phyloP scores from a whole-genome alignment of 345 rosid genomes.

The Pugionium cornutum region DNA sequence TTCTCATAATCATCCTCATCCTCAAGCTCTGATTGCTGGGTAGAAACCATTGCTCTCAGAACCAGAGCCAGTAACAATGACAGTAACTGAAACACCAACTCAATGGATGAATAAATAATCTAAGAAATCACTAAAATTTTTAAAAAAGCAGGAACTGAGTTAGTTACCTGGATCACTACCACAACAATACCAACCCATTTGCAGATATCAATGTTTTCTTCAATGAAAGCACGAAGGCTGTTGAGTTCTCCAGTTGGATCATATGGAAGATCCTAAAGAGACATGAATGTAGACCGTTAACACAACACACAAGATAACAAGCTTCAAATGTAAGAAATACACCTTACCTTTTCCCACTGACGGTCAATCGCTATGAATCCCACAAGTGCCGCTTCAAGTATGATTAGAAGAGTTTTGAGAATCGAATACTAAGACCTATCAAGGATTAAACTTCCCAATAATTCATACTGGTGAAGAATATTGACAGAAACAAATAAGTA shows the following conservation, averaged over 20 bases:
- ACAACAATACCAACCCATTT: slow-evolving; percentile 84
- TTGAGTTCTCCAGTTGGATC: slow-evolving; percentile 95
- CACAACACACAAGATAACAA: slow-evolving; percentile 1
- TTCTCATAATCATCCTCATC: slow-evolving; percentile 74
- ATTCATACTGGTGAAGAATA: not conserved
- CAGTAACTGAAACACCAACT: slow-evolving; percentile 52
- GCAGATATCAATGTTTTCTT: slow-evolving; percentile 66
- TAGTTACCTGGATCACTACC: slow-evolving; percentile 64
- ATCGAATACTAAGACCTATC: slow-evolving; percentile 58
- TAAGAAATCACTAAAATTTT: not conserved
- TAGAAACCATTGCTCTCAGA: slow-evolving; percentile 73
- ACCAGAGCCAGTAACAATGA: slow-evolving; percentile 69
- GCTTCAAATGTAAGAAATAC: slow-evolving; percentile 16
- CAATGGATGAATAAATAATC: not conserved
- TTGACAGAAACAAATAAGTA: not conserved
- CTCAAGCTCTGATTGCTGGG: slow-evolving; percentile 47
- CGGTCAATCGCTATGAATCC: slow-evolving; percentile 79
- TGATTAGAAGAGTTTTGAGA: slow-evolving; percentile 56
- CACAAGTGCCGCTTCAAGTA: slow-evolving; percentile 77
- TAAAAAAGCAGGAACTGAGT: not conserved
- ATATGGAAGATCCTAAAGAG: slow-evolving; percentile 39
- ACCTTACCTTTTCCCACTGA: slow-evolving; percentile 74
- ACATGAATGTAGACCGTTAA: not conserved
- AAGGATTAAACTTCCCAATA: slow-evolving; percentile 34
- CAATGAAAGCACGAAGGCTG: slow-evolving; percentile 66